Base-by-base conservation (phyloP, 2,329 filamentous ascomycete genomes). In the Pyrenophora graminea region DNA sequence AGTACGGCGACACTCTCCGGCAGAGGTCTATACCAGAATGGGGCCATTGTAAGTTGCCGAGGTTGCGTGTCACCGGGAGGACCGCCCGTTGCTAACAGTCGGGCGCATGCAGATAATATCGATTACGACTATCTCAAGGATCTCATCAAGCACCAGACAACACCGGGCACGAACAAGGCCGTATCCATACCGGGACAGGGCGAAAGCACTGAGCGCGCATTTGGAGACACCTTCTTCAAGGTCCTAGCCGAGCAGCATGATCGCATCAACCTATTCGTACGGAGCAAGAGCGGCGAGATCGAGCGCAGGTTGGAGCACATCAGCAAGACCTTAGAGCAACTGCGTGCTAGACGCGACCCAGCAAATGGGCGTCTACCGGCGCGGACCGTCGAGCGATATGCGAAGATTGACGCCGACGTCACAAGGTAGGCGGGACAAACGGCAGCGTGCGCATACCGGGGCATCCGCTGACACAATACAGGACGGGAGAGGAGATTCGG, bases 81-180 rank as follows among this genome's bases (percentile, higher is more conserved):
- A 31, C 23, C 18, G n/a, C 38, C 12, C 21, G 38, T 39, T 23
- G 45, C 63, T 68, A 42, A 66, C 55, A 45, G 13, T 27, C 18
- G 31, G 37, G 45, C 44, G 45, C 45, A 10, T 43, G 17, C 70
- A 90, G 87, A 92, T 71, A 94, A 95, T 74, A 85, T 95, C 74
- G 90, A 94, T 73, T 95, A 95, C 79, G 90, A 93, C 71, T 88
- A 89, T 41, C 82, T 95, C 58, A 95, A 95, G 74, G 82, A 89
- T 71, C 81, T 90, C 66, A 93, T 95, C 78, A 94, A 93, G 72
- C 82, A 82, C 53, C 84, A 91, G 68, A 95, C 90, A 1, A 87
- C 86, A 10, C 83, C 82, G 38, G 84, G 87, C 71, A 84, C 88
- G 63, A 87, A 85, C 23, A 80, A 79, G 61, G 87, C 88, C 39